These are phyloP conservation scores for Acacia confusa DNA, from an alignment of 306 rosid genomes.

Conservation along the genomic window DNA sequence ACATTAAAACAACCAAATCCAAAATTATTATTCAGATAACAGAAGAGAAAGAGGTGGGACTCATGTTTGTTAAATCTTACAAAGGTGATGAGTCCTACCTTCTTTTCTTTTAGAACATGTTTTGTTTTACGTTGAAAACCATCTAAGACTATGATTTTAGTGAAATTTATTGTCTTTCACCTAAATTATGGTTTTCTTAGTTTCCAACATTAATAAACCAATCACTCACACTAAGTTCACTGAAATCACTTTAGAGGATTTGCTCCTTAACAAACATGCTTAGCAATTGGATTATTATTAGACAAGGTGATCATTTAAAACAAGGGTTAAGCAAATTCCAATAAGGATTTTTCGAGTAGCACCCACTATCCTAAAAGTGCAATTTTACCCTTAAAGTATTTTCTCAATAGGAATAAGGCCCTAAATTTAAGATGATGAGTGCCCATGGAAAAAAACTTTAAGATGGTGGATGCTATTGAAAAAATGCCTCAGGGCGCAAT, in stretches of 20 bases:
- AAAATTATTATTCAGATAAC: neutral
- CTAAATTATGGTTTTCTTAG: neutral
- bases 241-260: neutral
- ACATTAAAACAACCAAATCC: conserved; percentile 5
- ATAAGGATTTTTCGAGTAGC: no score
- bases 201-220: neutral
- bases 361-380: no score
- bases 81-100: neutral
- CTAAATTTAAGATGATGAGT: no score
- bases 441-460: no score
- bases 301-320: neutral
- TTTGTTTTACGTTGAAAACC: neutral
- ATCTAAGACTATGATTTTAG: neutral
- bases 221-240: neutral
- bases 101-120: neutral
- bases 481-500: no score
- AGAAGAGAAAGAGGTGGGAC: neutral
- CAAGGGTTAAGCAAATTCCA: no score
- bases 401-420: no score
- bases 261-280: neutral
- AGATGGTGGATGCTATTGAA: no score
- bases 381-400: no score
- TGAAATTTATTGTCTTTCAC: neutral
- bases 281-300: neutral
- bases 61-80: neutral